These are phyloP conservation scores for Tympanopsis confertula DNA, from an alignment of 2,329 filamentous ascomycete genomes.

Conservation along the genomic window DNA sequence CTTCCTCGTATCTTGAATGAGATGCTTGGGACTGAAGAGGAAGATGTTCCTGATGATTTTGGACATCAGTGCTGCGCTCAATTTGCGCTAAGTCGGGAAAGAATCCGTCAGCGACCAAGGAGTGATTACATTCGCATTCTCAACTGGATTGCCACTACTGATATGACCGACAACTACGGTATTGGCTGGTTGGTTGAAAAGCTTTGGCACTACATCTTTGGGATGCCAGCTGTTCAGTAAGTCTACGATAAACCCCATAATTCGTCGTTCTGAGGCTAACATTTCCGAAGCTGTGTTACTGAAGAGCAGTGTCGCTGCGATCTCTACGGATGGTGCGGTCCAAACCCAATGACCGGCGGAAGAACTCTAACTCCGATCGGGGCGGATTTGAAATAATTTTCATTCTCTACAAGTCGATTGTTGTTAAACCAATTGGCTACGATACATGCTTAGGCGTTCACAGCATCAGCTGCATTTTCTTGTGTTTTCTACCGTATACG, in stretches of 20 bases:
- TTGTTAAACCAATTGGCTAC: no score
- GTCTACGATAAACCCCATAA: no score
- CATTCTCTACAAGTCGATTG: no score
- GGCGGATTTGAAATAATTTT: no score
- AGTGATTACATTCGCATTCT: neutral
- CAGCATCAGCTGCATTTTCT: no score
- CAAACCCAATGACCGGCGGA: no score
- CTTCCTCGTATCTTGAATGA: neutral
- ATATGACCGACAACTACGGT: neutral
- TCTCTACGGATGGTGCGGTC: neutral
- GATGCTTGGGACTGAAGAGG: neutral
- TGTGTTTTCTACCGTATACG: no score
- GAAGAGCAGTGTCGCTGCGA: neutral
- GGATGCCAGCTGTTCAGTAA: neutral
- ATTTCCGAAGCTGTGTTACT: no score
- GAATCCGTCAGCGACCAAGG: neutral
- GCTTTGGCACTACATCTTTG: neutral
- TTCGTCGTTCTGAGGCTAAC: no score
- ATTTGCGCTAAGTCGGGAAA: neutral
- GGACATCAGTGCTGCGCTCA: neutral
- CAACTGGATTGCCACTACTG: neutral
- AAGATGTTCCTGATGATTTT: neutral
- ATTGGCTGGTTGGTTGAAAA: neutral
- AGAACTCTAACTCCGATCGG: no score
- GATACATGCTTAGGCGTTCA: no score